Conservation (phyloP, 345 rosid species). For the Rhizophora mangle region DNA sequence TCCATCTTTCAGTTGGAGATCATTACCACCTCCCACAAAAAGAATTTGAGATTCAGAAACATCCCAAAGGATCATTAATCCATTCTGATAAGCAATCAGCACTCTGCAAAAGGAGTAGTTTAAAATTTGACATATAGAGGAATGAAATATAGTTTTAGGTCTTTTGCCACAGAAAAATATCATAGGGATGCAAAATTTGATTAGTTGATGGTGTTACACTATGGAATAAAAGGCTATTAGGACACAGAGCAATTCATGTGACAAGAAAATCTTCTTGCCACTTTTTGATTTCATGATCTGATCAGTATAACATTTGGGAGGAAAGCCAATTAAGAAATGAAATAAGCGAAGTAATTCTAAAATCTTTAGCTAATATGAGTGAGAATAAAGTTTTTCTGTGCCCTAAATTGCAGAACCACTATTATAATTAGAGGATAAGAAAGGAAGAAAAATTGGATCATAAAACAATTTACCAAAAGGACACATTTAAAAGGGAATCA, state of each 20-base stretch:
- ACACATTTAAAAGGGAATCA: not conserved
- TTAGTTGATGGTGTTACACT: too few relatives aligned
- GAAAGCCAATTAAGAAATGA: too few relatives aligned
- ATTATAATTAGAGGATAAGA: not conserved
- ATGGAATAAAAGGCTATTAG: not conserved
- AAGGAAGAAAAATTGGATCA: not conserved
- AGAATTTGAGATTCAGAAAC: constrained; percentile 56
- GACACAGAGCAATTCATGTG: not conserved
- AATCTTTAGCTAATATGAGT: not conserved
- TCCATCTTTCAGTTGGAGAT: constrained; percentile 52
- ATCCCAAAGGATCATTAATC: constrained; percentile 84
- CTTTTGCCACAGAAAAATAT: too few relatives aligned
- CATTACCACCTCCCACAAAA: constrained; percentile 61
- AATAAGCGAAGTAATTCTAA: too few relatives aligned
- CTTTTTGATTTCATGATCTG: too few relatives aligned
- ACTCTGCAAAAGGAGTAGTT: constrained; percentile 46
- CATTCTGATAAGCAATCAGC: constrained; percentile 72
- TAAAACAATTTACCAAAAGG: not conserved
- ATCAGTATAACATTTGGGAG: too few relatives aligned
- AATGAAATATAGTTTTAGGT: too few relatives aligned
- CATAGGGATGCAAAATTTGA: too few relatives aligned
- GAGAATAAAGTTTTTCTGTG: not conserved
- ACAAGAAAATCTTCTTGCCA: too few relatives aligned
- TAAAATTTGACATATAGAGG: not conserved
- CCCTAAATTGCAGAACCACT: not conserved